phyloP scores from a whole-genome alignment of 2,329 filamentous ascomycete species.

The Phialemonium atrogriseum region DNA sequence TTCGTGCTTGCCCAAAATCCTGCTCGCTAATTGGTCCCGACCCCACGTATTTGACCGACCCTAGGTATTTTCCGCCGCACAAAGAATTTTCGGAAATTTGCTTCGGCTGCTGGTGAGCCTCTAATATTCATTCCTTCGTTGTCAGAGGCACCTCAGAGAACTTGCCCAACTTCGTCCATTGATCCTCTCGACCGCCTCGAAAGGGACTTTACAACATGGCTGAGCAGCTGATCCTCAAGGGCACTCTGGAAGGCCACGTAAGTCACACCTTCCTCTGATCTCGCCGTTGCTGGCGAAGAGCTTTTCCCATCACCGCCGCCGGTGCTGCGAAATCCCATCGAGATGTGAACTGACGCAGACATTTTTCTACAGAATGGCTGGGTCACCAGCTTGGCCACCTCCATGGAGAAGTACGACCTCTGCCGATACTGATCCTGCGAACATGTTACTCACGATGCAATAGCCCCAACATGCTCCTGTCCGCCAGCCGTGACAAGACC shows the following conservation, averaged over 20 bases:
- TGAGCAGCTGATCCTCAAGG: slow-evolving; percentile 93
- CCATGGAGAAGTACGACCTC: slow-evolving; percentile 84
- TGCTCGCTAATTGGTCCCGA: slow-evolving; percentile 16
- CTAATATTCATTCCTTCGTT: slow-evolving; percentile 19
- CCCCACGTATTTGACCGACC: slow-evolving; percentile 28
- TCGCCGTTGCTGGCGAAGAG: slow-evolving; percentile 6
- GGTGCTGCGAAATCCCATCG: slow-evolving; percentile 6
- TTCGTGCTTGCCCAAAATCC: neutral
- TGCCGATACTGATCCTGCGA: slow-evolving; percentile 2
- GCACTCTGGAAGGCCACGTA: slow-evolving; percentile 95
- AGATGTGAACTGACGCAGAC: slow-evolving; percentile 16
- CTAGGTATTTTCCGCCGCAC: slow-evolving; percentile 42
- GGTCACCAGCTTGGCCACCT: slow-evolving; percentile 97
- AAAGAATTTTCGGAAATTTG: slow-evolving; percentile 39
- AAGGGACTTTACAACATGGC: slow-evolving; percentile 53
- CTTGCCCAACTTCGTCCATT: slow-evolving; percentile 26
- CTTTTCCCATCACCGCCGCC: slow-evolving; percentile 2
- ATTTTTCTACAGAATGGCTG: slow-evolving; percentile 64
- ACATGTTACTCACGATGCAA: slow-evolving; percentile 15
- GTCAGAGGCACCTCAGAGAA: slow-evolving; percentile 14
- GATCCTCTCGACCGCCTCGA: slow-evolving; percentile 32
- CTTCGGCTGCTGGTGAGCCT: slow-evolving; percentile 16
- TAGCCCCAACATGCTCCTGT: slow-evolving; percentile 99
- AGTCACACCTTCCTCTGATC: slow-evolving; percentile 28
- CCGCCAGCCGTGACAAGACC: slow-evolving; percentile 93